These are phyloP conservation scores for Stephania cephalantha DNA, from an alignment of 164 flowering plant genomes.

Conservation along the genomic window DNA sequence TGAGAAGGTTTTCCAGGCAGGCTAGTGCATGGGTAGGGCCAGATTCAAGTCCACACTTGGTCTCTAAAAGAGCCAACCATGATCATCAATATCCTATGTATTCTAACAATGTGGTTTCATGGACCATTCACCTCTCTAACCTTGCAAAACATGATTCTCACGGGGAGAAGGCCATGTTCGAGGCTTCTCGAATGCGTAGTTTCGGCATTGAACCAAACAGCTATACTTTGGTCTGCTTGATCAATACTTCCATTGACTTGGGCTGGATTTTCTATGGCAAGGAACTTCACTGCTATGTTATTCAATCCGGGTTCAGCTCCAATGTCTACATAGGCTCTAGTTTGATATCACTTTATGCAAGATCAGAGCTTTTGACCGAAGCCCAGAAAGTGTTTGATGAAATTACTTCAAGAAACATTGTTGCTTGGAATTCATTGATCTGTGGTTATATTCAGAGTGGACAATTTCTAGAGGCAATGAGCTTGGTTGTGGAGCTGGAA, in stretches of 20 bases:
- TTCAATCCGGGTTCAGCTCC: slow-evolving; percentile 42
- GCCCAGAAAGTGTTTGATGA: slow-evolving; percentile 54
- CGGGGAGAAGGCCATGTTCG: background rate
- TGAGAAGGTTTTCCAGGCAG: background rate
- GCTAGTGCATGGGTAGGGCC: background rate
- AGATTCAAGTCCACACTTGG: background rate
- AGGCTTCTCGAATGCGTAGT: slow-evolving; percentile 1
- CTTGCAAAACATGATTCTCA: background rate
- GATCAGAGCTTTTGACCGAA: slow-evolving; percentile 19
- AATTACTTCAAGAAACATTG: slow-evolving; percentile 49
- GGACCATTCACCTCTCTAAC: slow-evolving; percentile 2
- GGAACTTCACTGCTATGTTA: slow-evolving; percentile 40
- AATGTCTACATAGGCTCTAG: slow-evolving; percentile 37
- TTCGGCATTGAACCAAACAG: slow-evolving; percentile 15
- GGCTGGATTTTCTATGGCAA: slow-evolving; percentile 24
- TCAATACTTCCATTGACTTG: slow-evolving; percentile 28
- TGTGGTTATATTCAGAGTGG: slow-evolving; percentile 50
- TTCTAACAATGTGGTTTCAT: slow-evolving; percentile 5
- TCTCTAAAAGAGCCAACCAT: background rate
- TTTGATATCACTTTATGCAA: slow-evolving; percentile 35
- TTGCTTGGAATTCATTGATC: slow-evolving; percentile 65
- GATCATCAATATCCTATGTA: background rate
- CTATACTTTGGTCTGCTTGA: slow-evolving; percentile 31
- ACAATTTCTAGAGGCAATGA: slow-evolving; percentile 26
- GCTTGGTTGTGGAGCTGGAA: slow-evolving; percentile 38